These are phyloP conservation scores for Polytrichum commune DNA, from an alignment of 225 moss, liverwort and hornwort genomes.

Conservation along the genomic window DNA sequence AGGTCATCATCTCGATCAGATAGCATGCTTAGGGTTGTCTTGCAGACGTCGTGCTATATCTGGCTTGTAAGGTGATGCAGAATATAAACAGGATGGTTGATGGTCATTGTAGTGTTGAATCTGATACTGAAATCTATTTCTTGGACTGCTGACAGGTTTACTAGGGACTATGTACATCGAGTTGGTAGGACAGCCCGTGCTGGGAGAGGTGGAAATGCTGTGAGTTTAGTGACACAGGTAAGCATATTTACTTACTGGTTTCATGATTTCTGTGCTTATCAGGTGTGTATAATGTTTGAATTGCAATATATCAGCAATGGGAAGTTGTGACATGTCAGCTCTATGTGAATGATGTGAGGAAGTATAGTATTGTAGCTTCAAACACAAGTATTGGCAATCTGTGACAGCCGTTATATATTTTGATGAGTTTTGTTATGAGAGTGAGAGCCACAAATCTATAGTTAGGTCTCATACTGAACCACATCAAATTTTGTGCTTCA, in stretches of 20 bases:
- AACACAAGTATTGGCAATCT: too few species aligned
- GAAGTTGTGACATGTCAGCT: background rate
- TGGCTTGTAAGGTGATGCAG: too few species aligned
- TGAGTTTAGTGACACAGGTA: slow-evolving; percentile 96
- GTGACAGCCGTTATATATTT: too few species aligned
- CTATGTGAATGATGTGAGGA: background rate
- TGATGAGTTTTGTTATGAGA: too few species aligned
- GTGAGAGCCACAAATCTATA: too few species aligned
- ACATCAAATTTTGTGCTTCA: too few species aligned
- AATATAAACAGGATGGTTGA: background rate
- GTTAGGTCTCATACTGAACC: too few species aligned
- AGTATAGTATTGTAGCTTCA: background rate
- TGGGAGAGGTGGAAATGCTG: slow-evolving; percentile 86
- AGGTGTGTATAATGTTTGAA: too few species aligned
- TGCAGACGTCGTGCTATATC: too few species aligned
- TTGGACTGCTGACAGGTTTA: slow-evolving; percentile 44
- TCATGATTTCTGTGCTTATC: background rate
- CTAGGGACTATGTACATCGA: slow-evolving; percentile 94
- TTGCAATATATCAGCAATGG: background rate
- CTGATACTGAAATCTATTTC: too few species aligned
- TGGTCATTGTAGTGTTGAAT: background rate
- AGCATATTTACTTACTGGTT: background rate
- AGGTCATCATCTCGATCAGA: too few species aligned
- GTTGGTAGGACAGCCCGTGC: slow-evolving; percentile 98
- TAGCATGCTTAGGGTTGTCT: too few species aligned